Evolutionary conservation across 768 basidiomycete species (phyloP).

Genomic region (Mycena chlorophos): DNA sequence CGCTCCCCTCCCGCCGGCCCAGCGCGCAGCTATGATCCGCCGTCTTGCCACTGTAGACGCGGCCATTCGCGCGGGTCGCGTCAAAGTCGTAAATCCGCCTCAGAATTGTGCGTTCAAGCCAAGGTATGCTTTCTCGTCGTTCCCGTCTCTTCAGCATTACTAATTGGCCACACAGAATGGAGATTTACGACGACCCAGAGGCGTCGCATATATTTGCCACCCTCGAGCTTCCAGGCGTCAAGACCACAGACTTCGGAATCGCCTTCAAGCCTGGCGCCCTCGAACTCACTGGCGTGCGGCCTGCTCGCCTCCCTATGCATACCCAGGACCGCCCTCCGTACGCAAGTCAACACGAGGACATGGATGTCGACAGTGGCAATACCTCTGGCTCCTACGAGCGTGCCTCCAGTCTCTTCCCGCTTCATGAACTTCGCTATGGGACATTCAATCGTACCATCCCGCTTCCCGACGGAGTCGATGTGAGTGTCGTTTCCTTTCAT

Average conservation of each 20-base stretch:
- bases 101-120: conserved; percentile 7
- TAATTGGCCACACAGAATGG: conserved; percentile 36
- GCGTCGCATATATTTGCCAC: conserved; percentile 35
- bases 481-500: conserved; percentile 20
- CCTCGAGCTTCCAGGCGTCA: conserved; percentile 49
- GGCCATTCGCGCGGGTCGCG: background rate
- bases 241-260: conserved; percentile 35
- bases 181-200: conserved; percentile 41
- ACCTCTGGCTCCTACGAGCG: conserved; percentile 1
- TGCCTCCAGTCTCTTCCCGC: conserved; percentile 14
- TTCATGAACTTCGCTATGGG: conserved; percentile 46
- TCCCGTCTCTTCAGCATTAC: background rate
- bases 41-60: background rate
- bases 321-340: conserved; percentile 8
- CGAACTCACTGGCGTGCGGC: conserved; percentile 36
- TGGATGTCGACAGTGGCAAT: conserved; percentile 14
- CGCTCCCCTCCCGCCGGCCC: background rate
- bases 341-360: conserved; percentile 3
- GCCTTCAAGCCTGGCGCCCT: conserved; percentile 36
- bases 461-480: conserved; percentile 41
- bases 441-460: conserved; percentile 40
- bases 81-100: background rate
- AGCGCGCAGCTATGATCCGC: background rate
- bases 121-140: conserved; percentile 14
- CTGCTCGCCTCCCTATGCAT: conserved; percentile 22